These are phyloP conservation scores for Phycomyces nitens DNA, from an alignment of 192 early-diverging fungal species.

Conservation along the genomic window DNA sequence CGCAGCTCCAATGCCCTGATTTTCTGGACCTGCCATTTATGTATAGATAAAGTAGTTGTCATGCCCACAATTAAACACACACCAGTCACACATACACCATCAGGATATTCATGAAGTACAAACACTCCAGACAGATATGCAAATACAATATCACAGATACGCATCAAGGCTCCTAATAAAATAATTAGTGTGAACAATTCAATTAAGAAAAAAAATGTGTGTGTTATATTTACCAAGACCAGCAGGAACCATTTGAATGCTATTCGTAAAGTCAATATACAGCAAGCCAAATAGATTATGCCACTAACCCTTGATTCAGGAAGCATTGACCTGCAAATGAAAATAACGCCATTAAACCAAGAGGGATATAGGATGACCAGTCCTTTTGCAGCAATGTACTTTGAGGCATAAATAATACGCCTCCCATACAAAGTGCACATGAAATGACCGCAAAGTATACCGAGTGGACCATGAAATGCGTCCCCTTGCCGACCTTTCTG, in stretches of 20 bases:
- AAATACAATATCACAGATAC: constrained; percentile 74
- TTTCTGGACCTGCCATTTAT: background rate
- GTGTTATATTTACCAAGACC: constrained; percentile 37
- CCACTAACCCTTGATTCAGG: constrained; percentile 56
- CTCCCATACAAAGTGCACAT: constrained; percentile 21
- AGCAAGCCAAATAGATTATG: background rate
- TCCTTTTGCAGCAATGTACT: constrained; percentile 32
- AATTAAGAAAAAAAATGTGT: background rate
- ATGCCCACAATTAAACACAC: background rate
- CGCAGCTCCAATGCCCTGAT: background rate
- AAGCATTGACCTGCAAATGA: constrained; percentile 67
- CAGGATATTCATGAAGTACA: constrained; percentile 61
- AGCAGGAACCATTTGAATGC: constrained; percentile 62
- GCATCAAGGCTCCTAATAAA: constrained; percentile 54
- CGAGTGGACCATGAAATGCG: constrained; percentile 72
- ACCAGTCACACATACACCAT: background rate
- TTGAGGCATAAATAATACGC: constrained; percentile 34
- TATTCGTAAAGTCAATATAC: constrained; percentile 9
- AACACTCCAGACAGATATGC: constrained; percentile 64
- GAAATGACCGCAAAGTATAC: constrained; percentile 67
- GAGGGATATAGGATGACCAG: constrained; percentile 38
- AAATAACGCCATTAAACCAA: constrained; percentile 49
- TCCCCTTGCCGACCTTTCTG: constrained; percentile 60
- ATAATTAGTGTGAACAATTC: background rate
- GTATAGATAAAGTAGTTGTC: background rate